These are phyloP conservation scores for Fraxinus angustifolia DNA, from an alignment of 305 asterid genomes.

Conservation along the genomic window DNA sequence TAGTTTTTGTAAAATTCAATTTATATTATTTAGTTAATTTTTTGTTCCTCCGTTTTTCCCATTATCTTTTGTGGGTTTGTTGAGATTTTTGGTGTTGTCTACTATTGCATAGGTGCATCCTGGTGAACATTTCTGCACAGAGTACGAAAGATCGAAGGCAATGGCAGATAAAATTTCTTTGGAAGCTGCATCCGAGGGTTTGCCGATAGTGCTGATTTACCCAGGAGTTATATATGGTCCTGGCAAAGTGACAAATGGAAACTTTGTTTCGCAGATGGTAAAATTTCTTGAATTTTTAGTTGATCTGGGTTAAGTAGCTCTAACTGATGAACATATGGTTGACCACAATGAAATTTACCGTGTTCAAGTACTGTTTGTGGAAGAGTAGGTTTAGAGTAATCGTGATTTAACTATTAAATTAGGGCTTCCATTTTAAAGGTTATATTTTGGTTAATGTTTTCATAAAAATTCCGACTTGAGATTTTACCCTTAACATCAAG, in stretches of 20 bases:
- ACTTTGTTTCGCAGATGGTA: conserved; percentile 74
- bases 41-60: neutral
- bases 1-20: neutral
- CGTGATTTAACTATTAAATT: neutral
- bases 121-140: conserved; percentile 61
- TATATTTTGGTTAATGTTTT: neutral
- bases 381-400: conserved; percentile 1
- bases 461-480: neutral
- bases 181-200: conserved; percentile 76
- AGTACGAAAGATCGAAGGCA: conserved; percentile 86
- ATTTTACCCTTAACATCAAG: neutral
- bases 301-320: neutral
- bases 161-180: conserved; percentile 69
- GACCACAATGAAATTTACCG: conserved; percentile 2
- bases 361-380: neutral
- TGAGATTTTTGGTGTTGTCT: neutral
- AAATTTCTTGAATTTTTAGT: conserved; percentile 14
- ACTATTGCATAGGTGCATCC: conserved; percentile 51
- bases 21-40: neutral
- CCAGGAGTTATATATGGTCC: conserved; percentile 94
- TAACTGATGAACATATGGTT: neutral
- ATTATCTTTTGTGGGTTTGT: neutral
- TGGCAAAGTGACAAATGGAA: conserved; percentile 80
- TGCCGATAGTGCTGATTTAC: conserved; percentile 73
- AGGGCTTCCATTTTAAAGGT: neutral